phyloP scores from a whole-genome alignment of 2,329 filamentous ascomycete genomes.

The Diaporthe capsici region DNA sequence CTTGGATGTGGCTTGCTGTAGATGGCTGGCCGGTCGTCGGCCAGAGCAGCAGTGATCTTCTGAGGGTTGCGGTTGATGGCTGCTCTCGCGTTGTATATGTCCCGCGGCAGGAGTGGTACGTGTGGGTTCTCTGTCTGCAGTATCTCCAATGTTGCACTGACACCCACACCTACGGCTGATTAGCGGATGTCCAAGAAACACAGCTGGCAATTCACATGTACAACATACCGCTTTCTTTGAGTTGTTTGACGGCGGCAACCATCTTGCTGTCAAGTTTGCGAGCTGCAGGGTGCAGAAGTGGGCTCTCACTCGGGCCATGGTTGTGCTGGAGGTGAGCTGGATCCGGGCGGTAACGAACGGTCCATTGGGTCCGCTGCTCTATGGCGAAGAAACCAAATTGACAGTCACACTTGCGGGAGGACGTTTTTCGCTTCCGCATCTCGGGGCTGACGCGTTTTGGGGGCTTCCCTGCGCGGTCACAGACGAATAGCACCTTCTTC shows the following conservation, averaged over 20 bases:
- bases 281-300: constrained; percentile 75
- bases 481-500: constrained; percentile 78
- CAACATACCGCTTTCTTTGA: constrained; percentile 75
- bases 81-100: constrained; percentile 77
- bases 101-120: constrained; percentile 73
- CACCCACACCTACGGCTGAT: constrained; percentile 69
- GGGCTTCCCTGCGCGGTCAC: constrained; percentile 75
- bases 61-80: constrained; percentile 76
- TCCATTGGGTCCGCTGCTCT: constrained; percentile 77
- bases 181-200: constrained; percentile 45
- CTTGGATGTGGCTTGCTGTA: constrained; percentile 76
- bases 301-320: constrained; percentile 76
- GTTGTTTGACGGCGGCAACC: constrained; percentile 75
- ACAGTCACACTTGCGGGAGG: constrained; percentile 78
- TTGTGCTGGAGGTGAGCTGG: constrained; percentile 72
- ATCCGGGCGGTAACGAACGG: constrained; percentile 74
- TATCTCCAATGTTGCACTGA: constrained; percentile 76
- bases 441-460: constrained; percentile 74
- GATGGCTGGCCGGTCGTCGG: constrained; percentile 73
- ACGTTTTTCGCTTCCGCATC: constrained; percentile 75
- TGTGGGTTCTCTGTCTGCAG: constrained; percentile 75
- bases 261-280: constrained; percentile 77
- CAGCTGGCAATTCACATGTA: neutral
- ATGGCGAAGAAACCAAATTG: constrained; percentile 80
- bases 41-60: constrained; percentile 71